Evolutionary conservation across 2,329 filamentous ascomycete species (phyloP), one percentile per base, ranked within the genome.

Genomic region (Botryosphaeria dothidea): DNA sequence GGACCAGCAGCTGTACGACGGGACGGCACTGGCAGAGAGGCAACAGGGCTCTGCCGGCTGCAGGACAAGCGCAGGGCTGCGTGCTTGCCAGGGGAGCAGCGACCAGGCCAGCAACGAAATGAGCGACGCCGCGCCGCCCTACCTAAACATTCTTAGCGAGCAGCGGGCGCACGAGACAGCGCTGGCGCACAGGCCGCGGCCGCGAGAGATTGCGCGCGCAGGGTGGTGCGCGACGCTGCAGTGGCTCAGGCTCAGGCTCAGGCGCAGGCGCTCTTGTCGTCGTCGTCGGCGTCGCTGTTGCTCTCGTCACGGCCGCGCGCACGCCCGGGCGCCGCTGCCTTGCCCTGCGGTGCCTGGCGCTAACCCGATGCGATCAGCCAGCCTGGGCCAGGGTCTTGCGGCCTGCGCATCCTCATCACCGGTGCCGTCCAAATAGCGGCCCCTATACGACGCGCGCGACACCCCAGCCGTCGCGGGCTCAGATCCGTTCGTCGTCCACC

Each of bases 111-210:
- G 49, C 49, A 36, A 23, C 56, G 56, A 60, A 60, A 60, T 60
- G 56, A 60, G 56, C 56, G 25, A 13, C 52, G 38, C 56, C 56
- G 56, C 56, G 56, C 38, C 38, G 54, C 54, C 54, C 54, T 46
- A 46, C 38, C 54, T 41, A 58, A 46, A 46, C 56, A 60, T 60
- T 60, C 56, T 60, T 60, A 60, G 56, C 56, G 56, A 60, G 46
- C 25, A 46, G 46, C 49, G 23, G 34, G 31, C 56, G 41, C 56
- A 60, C 56, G 56, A 60, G 56, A 60, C 56, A 60, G 41, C 29
- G 41, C 31, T 8, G 13, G 56, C 49, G 49, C 56, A 60, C 56
- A 60, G 56, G 41, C 56, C 21, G 25, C 41, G 36, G 54, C 36
- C 23, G 31, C 31, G 31, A 34, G 56, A 60, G 41, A 60, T 60